Base-by-base conservation (phyloP, 1,284 basidiomycete genomes). In the Chiua sp. region DNA sequence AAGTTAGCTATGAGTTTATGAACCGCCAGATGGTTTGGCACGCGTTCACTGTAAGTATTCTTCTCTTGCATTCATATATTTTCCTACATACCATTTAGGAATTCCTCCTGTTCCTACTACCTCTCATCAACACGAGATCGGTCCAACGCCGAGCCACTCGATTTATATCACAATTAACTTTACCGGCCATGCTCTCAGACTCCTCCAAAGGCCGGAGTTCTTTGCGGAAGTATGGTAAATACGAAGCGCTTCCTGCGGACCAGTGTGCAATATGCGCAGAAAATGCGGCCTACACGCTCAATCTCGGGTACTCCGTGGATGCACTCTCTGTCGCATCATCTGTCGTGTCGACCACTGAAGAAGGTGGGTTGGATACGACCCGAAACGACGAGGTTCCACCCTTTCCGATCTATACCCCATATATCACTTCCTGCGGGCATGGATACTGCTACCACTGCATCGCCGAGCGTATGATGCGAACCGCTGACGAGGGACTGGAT, bases 11-110 rank as follows among this genome's bases (percentile, higher is more conserved):
- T 76, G 98, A 99, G 73, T 99, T 96, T 71, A 94, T 99, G 90
- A 98, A 99, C 70, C 91, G 98, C 59, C 98, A 99, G 77, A 93
- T 99, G 82, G 97, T 99, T 56, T 99, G 98, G 98, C 93, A 97
- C 73, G 93, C 95, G 1, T 97, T 99, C 75, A 99, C 97, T 2
- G 95, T 96, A 73, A 63, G 91, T 44, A 52, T 20, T 15, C 30
- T 30, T 52, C 39, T 58, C 10, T 47, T 16, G 28, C 18, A 23
- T 16, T 20, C 10, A 18, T 22, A 11, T 33, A 22, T 57, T 35
- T 11, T 47, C 57, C 59, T 53, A 65, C 26, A 37, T 33, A 28
- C 59, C 30, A 15, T 49, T 32, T 30, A 98, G 96, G 97, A 99
- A 83, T 98, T 99, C 76, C 80, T 98, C 30, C 80, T 99, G 48